phyloP scores from a whole-genome alignment of 1,139 yeast species.

The Geotrichum siamense region DNA sequence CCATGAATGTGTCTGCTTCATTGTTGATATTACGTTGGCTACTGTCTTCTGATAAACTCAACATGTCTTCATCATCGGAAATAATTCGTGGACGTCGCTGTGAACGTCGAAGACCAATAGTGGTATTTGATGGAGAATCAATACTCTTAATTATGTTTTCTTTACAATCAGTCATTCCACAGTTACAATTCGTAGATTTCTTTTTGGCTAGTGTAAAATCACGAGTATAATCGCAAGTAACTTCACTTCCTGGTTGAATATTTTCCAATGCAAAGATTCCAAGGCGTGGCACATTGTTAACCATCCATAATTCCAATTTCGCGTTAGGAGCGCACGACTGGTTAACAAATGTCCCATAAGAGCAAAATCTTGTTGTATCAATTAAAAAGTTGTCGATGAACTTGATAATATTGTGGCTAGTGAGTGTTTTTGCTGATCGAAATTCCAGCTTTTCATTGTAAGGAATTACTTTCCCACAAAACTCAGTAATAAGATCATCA shows the following conservation, averaged over 20 bases:
- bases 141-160: too few relatives aligned
- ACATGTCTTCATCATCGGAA: slow-evolving; percentile 3
- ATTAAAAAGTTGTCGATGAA: slow-evolving; percentile 35
- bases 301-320: slow-evolving; percentile 39
- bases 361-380: slow-evolving; percentile 37
- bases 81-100: slow-evolving; percentile 4
- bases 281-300: slow-evolving; percentile 35
- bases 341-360: slow-evolving; percentile 39
- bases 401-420: slow-evolving; percentile 31
- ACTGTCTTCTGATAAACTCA: not conserved
- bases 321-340: slow-evolving; percentile 41
- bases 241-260: slow-evolving; percentile 35
- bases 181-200: slow-evolving; percentile 26
- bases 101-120: not conserved
- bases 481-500: slow-evolving; percentile 37
- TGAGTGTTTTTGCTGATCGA: slow-evolving; percentile 24
- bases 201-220: slow-evolving; percentile 18
- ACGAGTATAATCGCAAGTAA: slow-evolving; percentile 39
- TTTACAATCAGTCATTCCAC: slow-evolving; percentile 36
- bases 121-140: slow-evolving; percentile 22
- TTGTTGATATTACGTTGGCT: not conserved
- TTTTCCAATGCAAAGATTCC: slow-evolving; percentile 38
- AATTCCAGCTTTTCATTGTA: slow-evolving; percentile 32
- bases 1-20: not conserved
- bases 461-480: slow-evolving; percentile 39